phyloP scores from a whole-genome alignment of 257 asterid genomes.

The Perilla frutescens region DNA sequence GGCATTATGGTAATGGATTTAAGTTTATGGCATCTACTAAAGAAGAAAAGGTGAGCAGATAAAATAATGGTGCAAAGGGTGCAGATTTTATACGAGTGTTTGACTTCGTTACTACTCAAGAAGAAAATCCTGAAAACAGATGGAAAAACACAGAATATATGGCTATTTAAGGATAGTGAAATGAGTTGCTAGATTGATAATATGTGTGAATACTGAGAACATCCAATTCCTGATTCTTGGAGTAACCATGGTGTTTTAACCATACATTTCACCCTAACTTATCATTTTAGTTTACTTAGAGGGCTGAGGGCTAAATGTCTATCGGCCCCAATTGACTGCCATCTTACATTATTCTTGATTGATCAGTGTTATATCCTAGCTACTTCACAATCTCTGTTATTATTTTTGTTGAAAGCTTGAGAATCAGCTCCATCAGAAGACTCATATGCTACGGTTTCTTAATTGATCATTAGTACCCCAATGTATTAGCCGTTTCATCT shows the following conservation, averaged over 20 bases:
- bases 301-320: not conserved
- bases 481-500: not conserved
- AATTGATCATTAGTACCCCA: slow-evolving; percentile 9
- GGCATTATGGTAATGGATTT: not conserved
- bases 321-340: not conserved
- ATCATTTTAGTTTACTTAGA: slow-evolving; percentile 1
- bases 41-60: slow-evolving; percentile 2
- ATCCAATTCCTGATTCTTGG: slow-evolving; percentile 4
- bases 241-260: not conserved
- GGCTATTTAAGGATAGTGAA: slow-evolving; percentile 19
- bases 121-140: not conserved
- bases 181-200: slow-evolving; percentile 7
- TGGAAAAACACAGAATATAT: not conserved
- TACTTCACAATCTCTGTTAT: no score
- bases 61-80: not conserved
- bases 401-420: no score
- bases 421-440: not conserved
- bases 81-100: no score
- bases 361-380: no score
- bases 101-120: not conserved
- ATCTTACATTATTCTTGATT: no score
- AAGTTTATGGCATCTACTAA: not conserved
- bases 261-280: not conserved
- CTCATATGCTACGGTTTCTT: not conserved
- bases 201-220: not conserved